These are phyloP conservation scores for Kwoniella pini DNA, from an alignment of 768 basidiomycete species.

Conservation along the genomic window DNA sequence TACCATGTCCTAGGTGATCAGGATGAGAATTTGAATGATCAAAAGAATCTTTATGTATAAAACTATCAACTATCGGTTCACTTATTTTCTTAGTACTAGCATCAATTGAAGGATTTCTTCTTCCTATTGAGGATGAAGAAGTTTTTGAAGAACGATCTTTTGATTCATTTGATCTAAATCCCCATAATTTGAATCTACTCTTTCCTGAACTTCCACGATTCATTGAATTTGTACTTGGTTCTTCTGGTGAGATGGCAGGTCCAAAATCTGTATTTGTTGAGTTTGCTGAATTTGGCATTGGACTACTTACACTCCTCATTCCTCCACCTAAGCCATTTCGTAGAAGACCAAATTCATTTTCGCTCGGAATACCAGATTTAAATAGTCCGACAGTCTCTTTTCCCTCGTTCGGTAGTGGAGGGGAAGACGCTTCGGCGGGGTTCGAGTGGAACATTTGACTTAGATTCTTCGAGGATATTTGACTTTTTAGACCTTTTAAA, in stretches of 20 bases:
- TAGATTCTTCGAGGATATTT: conserved; percentile 28
- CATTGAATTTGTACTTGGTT: neutral
- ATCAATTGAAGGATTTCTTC: conserved; percentile 16
- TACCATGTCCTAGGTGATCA: conserved; percentile 9
- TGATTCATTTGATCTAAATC: conserved; percentile 6
- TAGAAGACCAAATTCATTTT: neutral
- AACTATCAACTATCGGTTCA: conserved; percentile 14
- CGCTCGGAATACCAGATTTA: conserved; percentile 5
- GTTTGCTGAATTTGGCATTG: conserved; percentile 3
- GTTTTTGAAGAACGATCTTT: conserved; percentile 6
- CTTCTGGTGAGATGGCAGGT: neutral
- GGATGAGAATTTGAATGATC: neutral
- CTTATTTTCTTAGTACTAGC: conserved; percentile 14
- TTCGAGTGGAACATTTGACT: conserved; percentile 11
- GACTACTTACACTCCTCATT: conserved; percentile 13
- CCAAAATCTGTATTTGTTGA: conserved; percentile 11
- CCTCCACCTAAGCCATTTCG: neutral
- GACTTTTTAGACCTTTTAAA: conserved; percentile 33
- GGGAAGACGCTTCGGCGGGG: conserved; percentile 6
- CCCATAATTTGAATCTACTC: conserved; percentile 12
- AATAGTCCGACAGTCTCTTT: conserved; percentile 25
- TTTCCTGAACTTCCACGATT: conserved; percentile 2
- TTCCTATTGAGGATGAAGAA: conserved; percentile 1
- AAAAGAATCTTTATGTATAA: conserved; percentile 11
- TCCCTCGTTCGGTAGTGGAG: conserved; percentile 3